phyloP scores from a whole-genome alignment of 1,139 yeast species.

The Lodderomyces pseudojiufengensis region DNA sequence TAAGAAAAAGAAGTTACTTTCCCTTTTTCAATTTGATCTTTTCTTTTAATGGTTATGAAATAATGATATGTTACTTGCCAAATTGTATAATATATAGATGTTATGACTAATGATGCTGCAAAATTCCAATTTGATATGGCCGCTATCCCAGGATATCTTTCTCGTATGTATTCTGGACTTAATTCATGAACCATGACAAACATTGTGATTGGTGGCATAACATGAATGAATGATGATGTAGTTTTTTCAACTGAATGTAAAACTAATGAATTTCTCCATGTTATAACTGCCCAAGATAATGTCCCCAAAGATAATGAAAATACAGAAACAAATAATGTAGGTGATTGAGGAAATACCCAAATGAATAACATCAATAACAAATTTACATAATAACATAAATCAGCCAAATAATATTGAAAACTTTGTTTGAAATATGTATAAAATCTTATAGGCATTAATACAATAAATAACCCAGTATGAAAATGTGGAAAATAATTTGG shows the following conservation, averaged over 20 bases:
- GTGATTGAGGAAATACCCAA: constrained; percentile 79
- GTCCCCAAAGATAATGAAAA: constrained; percentile 89
- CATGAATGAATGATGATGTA: constrained; percentile 88
- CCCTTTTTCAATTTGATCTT: constrained; percentile 81
- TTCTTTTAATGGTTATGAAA: constrained; percentile 77
- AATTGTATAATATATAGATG: constrained; percentile 79
- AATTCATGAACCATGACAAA: constrained; percentile 84
- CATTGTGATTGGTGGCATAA: constrained; percentile 85
- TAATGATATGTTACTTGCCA: constrained; percentile 93
- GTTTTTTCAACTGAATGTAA: constrained; percentile 89
- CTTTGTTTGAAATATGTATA: constrained; percentile 77
- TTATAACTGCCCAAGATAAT: constrained; percentile 86
- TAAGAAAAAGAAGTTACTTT: constrained; percentile 85
- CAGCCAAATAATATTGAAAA: constrained; percentile 87
- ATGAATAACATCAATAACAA: constrained; percentile 62
- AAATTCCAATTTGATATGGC: constrained; percentile 67
- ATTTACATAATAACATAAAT: constrained; percentile 89
- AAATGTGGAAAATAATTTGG: constrained; percentile 76
- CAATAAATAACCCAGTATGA: constrained; percentile 58
- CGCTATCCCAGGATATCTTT: constrained; percentile 79
- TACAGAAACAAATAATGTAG: constrained; percentile 70
- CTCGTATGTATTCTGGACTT: constrained; percentile 48
- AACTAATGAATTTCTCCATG: constrained; percentile 94
- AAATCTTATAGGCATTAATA: constrained; percentile 80
- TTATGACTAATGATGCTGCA: constrained; percentile 67